Percentiles rank a stretch among this genome's conserved stretches.
phyloP scores from a whole-genome alignment of 768 basidiomycete genomes.

The Lentinula detonsa region DNA sequence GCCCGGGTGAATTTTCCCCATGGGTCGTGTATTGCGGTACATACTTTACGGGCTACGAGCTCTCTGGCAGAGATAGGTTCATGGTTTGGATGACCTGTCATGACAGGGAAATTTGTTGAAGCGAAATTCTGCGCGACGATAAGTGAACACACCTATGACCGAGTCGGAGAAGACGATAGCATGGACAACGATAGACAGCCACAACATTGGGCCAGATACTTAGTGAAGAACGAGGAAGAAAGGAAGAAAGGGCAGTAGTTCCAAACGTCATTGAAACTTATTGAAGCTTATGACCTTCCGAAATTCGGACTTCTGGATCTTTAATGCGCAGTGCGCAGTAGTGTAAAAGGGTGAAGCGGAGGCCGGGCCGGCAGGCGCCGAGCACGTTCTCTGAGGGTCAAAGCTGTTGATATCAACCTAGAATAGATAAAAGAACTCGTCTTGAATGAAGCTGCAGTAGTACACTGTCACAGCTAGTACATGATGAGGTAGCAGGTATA shows the following conservation, averaged over 20 bases:
- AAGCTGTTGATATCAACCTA: neutral
- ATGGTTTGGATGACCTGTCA: neutral
- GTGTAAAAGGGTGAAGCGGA: too few species aligned
- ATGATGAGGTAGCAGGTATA: too few species aligned
- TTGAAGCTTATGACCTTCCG: neutral
- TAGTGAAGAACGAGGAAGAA: neutral
- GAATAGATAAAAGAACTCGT: neutral
- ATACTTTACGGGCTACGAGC: neutral
- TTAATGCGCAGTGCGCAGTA: too few species aligned
- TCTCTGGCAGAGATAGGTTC: neutral
- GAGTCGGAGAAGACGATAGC: neutral
- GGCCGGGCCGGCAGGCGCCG: too few species aligned
- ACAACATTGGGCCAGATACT: too few species aligned
- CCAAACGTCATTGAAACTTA: neutral
- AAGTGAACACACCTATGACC: neutral
- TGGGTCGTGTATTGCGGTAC: neutral
- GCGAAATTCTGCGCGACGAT: neutral
- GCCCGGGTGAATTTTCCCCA: neutral
- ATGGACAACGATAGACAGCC: neutral
- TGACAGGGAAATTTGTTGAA: neutral
- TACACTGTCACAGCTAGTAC: too few species aligned
- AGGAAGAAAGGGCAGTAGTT: neutral
- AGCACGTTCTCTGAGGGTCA: neutral
- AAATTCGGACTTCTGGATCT: too few species aligned
- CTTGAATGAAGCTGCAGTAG: neutral